These are phyloP conservation scores for Citrullus mucosospermus DNA, from an alignment of 306 rosid species.

Conservation along the genomic window DNA sequence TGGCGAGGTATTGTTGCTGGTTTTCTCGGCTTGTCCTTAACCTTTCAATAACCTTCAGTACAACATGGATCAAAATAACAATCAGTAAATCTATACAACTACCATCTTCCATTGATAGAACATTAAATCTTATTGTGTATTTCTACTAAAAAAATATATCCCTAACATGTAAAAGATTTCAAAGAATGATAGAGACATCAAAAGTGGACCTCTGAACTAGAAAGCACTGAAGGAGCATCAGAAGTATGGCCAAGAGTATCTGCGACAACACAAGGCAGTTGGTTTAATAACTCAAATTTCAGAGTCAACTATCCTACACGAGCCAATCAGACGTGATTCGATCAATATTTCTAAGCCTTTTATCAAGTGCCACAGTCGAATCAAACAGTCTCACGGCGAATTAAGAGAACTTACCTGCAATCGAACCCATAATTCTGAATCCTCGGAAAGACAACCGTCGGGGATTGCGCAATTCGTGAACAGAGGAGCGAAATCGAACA, in stretches of 20 bases:
- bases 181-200: neutral
- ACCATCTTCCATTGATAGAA: neutral
- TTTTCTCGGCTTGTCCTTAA: slow-evolving; percentile 39
- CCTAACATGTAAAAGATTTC: neutral
- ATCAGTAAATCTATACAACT: neutral
- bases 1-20: slow-evolving; percentile 58
- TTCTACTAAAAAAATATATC: neutral
- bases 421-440: slow-evolving; percentile 13
- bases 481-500: slow-evolving; percentile 6
- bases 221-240: slow-evolving; percentile 45
- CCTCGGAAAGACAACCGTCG: slow-evolving; percentile 8
- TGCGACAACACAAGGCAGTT: slow-evolving; percentile 14
- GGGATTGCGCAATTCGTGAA: neutral
- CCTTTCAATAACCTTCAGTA: slow-evolving; percentile 46
- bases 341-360: neutral
- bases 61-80: neutral
- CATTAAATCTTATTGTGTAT: neutral
- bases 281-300: neutral
- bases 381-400: neutral
- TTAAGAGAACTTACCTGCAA: slow-evolving; percentile 21
- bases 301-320: neutral
- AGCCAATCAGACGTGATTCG: neutral
- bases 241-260: slow-evolving; percentile 24
- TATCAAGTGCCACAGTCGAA: neutral
- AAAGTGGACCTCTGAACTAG: slow-evolving; percentile 38